Evolutionary conservation across 306 rosid species (phyloP).

Genomic region (Prunus padus): DNA sequence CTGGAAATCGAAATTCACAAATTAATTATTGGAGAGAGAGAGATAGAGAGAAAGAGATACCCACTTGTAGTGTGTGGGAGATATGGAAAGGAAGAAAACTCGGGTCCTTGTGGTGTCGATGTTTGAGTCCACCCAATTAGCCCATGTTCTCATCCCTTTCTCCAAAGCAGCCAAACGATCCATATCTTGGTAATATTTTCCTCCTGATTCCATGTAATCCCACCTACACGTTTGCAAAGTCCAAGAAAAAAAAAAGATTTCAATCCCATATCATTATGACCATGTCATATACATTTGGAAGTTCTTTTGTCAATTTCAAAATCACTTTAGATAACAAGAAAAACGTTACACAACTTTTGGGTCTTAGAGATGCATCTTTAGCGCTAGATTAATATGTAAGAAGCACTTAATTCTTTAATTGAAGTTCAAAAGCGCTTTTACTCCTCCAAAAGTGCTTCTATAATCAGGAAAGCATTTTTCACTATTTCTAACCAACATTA

Average conservation of each 20-base stretch:
- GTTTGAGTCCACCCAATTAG: constrained; percentile 80
- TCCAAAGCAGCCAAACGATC: constrained; percentile 88
- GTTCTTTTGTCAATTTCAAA: neutral
- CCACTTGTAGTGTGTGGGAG: constrained; percentile 85
- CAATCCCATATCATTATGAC: neutral
- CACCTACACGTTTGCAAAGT: constrained; percentile 57
- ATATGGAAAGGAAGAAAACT: constrained; percentile 76
- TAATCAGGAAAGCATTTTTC: neutral
- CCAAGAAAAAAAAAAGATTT: neutral
- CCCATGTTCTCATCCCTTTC: constrained; percentile 82
- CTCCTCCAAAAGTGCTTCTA: neutral
- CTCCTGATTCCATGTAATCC: constrained; percentile 87
- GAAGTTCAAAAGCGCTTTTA: neutral
- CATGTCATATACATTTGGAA: neutral
- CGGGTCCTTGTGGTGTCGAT: constrained; percentile 61
- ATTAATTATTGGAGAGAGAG: constrained; percentile 42
- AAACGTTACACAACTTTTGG: neutral
- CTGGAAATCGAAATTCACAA: constrained; percentile 15
- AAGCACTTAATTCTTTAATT: neutral
- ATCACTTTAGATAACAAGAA: neutral
- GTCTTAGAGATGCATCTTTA: neutral
- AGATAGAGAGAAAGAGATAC: constrained; percentile 21
- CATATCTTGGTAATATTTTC: constrained; percentile 73
- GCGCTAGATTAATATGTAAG: neutral
- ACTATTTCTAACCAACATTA: neutral